Base-by-base conservation (phyloP, 208 protist species). In the Trypanosoma lewisi region DNA sequence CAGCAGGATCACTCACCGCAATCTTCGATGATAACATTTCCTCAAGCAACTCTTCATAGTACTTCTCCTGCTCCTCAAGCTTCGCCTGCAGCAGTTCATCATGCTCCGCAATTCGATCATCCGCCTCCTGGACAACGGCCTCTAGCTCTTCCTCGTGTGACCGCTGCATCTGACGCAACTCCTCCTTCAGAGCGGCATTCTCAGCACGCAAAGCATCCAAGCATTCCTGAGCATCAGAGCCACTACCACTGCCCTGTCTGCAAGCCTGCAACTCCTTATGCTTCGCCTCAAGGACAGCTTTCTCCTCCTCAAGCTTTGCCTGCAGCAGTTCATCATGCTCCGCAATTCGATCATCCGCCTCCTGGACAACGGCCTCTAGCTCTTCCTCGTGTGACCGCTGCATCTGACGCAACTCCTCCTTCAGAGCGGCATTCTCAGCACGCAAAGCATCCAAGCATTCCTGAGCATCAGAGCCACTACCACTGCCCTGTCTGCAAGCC, bases 121-220 rank as follows among this genome's bases (percentile, higher is more conserved):
- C 77, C 2, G 83, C 87, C 34, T 74, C 80, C 12, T 70, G 69
- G 2, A 75, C 68, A 44, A 89, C 48, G 23, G 50, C 71, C 55
- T 82, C 68, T 54, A 93, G 41, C 69, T 90, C 81, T 48, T 75
- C 73, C 41, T 85, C 75, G 45, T 87, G 78, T 2, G 56, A 27
- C 14, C 58, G 47, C 25, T 50, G 37, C 61, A 74, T 14, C 21
- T 47, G 34, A 19, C 36, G 42, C 56, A 77, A 34, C 19, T 75
- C 53, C 41, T 65, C 64, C 33, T 50, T 49, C 25, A 58, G 37
- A 9, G 49, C 21, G n/a, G 45, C 54, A 25, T 49, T 57, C 21
- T 31, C 39, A 52, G 25, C 30, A 16, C 23, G 8, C 42, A 76
- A 51, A 33, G 63, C 42, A 28, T 7, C 51, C 70, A 73, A n/a